A percentile compares a stretch with the other conserved stretches of the same genome.
These are phyloP conservation scores for Fagus crenata DNA, from an alignment of 306 rosid species.

Conservation along the genomic window DNA sequence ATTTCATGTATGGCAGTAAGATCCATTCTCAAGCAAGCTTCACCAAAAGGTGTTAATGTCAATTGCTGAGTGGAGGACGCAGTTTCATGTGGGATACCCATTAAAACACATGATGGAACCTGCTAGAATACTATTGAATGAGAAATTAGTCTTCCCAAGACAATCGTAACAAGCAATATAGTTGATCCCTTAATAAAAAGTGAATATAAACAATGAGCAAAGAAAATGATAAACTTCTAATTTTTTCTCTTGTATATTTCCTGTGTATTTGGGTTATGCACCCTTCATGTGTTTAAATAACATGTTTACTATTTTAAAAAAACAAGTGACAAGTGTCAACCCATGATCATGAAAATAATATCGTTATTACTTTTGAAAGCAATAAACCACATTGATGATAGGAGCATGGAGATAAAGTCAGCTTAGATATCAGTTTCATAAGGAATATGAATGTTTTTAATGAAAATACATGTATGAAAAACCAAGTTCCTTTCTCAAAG, in stretches of 20 bases:
- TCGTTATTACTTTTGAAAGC: not conserved
- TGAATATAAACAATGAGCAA: not conserved
- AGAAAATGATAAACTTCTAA: not conserved
- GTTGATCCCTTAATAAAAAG: not conserved
- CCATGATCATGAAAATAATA: not conserved
- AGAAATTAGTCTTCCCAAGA: constrained; percentile 47
- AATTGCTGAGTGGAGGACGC: constrained; percentile 58
- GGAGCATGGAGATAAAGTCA: not conserved
- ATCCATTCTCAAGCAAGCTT: constrained; percentile 83
- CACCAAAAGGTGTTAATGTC: constrained; percentile 82
- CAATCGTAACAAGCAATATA: constrained; percentile 1
- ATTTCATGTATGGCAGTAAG: constrained; percentile 91
- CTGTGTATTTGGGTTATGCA: not conserved
- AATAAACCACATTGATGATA: not conserved
- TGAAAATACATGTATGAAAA: no score
- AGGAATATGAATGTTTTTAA: not conserved
- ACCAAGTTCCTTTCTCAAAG: no score
- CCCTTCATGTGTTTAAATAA: not conserved
- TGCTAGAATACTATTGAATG: constrained; percentile 51
- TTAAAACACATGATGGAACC: constrained; percentile 75
- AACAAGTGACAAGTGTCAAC: not conserved
- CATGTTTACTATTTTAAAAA: not conserved
- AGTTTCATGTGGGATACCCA: constrained; percentile 70
- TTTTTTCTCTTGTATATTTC: not conserved
- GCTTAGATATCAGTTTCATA: not conserved